Evolutionary conservation across 352 stramenopile species (phyloP).

Genomic region (Saprolegnia parasitica): DNA sequence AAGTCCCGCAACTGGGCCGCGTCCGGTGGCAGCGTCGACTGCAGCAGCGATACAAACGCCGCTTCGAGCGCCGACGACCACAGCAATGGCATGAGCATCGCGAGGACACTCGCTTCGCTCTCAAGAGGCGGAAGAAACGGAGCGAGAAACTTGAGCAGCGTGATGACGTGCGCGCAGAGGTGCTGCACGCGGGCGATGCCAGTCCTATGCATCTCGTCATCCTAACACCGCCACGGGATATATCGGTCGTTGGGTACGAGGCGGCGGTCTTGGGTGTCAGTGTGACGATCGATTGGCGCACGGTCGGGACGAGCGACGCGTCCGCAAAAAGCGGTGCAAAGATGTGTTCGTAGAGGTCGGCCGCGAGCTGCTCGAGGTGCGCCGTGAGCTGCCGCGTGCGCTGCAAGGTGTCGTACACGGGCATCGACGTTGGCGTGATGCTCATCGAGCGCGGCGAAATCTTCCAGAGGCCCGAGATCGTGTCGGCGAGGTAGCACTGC

Average conservation of each 20-base stretch:
- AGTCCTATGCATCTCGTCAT: too few relatives aligned
- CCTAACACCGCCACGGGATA: too few relatives aligned
- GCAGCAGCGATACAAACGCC: slow-evolving; percentile 1
- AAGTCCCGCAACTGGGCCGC: background rate
- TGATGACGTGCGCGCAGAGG: background rate
- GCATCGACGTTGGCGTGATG: background rate
- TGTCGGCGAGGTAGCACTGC: background rate
- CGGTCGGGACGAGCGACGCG: background rate
- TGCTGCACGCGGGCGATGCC: background rate
- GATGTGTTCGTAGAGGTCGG: slow-evolving; percentile 1
- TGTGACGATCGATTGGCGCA: background rate
- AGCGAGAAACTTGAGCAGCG: background rate
- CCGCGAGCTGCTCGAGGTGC: slow-evolving; percentile 1
- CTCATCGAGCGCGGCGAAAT: background rate
- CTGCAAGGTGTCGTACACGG: background rate
- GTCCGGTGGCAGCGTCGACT: background rate
- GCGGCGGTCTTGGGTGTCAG: background rate
- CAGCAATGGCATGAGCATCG: background rate
- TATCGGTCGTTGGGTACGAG: too few relatives aligned
- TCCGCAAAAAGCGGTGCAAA: background rate
- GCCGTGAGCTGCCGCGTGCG: background rate
- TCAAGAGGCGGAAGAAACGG: background rate
- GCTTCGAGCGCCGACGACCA: slow-evolving; percentile 2
- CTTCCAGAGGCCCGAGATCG: background rate
- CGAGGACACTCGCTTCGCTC: background rate